A percentile compares a stretch with the other conserved stretches of the same genome.
Conservation (phyloP, 345 rosid genomes). For the Microthlaspi erraticum region DNA sequence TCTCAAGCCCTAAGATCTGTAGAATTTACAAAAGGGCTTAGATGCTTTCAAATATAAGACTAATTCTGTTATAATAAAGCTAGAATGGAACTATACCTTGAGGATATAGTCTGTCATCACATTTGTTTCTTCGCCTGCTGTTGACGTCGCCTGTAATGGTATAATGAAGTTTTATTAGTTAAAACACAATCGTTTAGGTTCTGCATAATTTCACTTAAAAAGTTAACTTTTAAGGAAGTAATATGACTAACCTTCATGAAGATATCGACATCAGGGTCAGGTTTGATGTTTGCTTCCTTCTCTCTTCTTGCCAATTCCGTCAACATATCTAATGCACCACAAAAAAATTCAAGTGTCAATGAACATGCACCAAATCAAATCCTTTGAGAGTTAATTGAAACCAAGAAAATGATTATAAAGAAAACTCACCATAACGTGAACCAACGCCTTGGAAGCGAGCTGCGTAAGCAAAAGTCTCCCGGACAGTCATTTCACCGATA, state of each 20-base stretch:
- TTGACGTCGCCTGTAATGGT: constrained; percentile 56
- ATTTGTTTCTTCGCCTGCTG: constrained; percentile 52
- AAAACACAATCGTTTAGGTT: not conserved
- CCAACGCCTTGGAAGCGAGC: constrained; percentile 92
- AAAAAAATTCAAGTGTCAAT: not conserved
- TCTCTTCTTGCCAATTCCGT: constrained; percentile 81
- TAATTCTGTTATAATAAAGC: not conserved
- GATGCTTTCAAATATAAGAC: constrained; percentile 20
- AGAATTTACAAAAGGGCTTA: constrained; percentile 15
- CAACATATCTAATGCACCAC: constrained; percentile 60
- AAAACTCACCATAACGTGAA: constrained; percentile 60
- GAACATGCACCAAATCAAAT: constrained; percentile 1
- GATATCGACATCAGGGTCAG: constrained; percentile 79
- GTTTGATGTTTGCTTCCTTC: constrained; percentile 76
- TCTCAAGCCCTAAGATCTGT: constrained; percentile 69
- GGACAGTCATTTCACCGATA: constrained; percentile 74
- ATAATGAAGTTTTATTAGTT: not conserved
- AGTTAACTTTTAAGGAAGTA: constrained; percentile 6
- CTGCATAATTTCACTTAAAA: not conserved
- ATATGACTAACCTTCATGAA: constrained; percentile 76
- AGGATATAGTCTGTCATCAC: constrained; percentile 67
- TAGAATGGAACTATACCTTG: constrained; percentile 50
- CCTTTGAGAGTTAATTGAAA: not conserved
- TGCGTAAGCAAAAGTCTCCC: constrained; percentile 81
- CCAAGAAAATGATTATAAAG: not conserved